Conservation (phyloP, 1,284 basidiomycete genomes). For the Anthracocystis panici-leucophaei region DNA sequence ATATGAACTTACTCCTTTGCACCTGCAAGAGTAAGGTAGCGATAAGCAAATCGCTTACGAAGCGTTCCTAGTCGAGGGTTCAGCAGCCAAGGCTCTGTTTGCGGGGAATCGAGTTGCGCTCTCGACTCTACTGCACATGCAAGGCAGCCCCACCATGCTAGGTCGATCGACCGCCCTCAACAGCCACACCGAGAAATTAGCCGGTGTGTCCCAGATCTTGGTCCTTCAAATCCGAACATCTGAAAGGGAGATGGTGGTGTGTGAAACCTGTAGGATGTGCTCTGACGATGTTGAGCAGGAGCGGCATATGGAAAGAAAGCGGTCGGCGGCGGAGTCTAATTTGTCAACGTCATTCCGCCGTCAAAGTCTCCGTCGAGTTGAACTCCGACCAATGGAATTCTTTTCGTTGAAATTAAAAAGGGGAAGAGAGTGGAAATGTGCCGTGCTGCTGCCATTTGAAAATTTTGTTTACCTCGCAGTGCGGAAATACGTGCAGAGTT, state of each 20-base stretch:
- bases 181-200: too few species aligned
- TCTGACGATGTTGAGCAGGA: conserved; percentile 6
- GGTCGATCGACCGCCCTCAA: too few species aligned
- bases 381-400: conserved; percentile 18
- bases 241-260: not conserved
- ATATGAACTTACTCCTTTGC: too few species aligned
- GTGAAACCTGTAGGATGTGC: conserved; percentile 10
- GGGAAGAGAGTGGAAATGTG: not conserved
- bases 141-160: too few species aligned
- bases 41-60: too few species aligned
- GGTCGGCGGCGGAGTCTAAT: conserved; percentile 6
- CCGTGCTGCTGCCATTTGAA: not conserved
- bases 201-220: not conserved
- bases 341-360: conserved; percentile 38
- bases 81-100: too few species aligned
- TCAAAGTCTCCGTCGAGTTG: conserved; percentile 30
- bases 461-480: too few species aligned
- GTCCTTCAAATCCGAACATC: conserved; percentile 5
- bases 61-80: too few species aligned
- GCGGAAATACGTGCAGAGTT: not conserved
- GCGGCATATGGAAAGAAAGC: conserved; percentile 18
- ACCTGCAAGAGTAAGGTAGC: too few species aligned
- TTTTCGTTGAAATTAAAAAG: conserved; percentile 1
- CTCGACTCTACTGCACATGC: too few species aligned
- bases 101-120: too few species aligned